A percentile compares a stretch with the other conserved stretches of the same genome.
Conservation (phyloP, 352 stramenopile species). For the Phytophthora podocarpi region DNA sequence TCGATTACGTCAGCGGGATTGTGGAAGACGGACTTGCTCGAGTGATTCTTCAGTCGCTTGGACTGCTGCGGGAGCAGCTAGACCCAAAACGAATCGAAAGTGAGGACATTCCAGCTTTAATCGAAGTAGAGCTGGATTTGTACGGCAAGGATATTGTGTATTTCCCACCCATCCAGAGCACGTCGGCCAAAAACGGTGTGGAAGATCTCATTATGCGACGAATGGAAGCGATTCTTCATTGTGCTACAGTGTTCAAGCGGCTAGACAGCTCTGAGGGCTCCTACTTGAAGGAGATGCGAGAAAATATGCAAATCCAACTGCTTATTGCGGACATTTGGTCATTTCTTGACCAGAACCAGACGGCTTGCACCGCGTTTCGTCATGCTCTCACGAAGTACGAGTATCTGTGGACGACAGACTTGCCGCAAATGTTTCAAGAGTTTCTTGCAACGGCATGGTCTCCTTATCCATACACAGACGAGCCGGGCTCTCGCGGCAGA, state of each 20-base stretch:
- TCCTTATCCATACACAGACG: conserved; percentile 39
- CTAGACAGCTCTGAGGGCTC: conserved; percentile 87
- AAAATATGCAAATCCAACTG: conserved; percentile 78
- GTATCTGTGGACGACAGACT: conserved; percentile 92
- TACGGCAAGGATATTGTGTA: conserved; percentile 87
- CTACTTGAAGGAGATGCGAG: conserved; percentile 91
- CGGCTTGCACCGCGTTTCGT: conserved; percentile 59
- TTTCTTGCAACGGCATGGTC: conserved; percentile 82
- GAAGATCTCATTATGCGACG: conserved; percentile 69
- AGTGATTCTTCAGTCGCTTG: conserved; percentile 77
- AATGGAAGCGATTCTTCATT: conserved; percentile 72
- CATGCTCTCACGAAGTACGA: conserved; percentile 89
- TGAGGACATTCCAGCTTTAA: conserved; percentile 82
- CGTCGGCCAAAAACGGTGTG: conserved; percentile 52
- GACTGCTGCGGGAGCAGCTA: conserved; percentile 78
- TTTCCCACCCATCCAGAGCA: conserved; percentile 66
- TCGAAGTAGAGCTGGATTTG: conserved; percentile 93
- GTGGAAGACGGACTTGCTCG: conserved; percentile 84
- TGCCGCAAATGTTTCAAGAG: conserved; percentile 86
- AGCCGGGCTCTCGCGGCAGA: conserved; percentile 16
- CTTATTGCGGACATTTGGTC: conserved; percentile 82
- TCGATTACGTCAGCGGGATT: conserved; percentile 92
- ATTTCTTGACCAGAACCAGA: conserved; percentile 84
- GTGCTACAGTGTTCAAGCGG: conserved; percentile 77
- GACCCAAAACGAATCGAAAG: conserved; percentile 83